Conservation (phyloP, 1,284 basidiomycete species). For the Crucibulum cyathiforme region DNA sequence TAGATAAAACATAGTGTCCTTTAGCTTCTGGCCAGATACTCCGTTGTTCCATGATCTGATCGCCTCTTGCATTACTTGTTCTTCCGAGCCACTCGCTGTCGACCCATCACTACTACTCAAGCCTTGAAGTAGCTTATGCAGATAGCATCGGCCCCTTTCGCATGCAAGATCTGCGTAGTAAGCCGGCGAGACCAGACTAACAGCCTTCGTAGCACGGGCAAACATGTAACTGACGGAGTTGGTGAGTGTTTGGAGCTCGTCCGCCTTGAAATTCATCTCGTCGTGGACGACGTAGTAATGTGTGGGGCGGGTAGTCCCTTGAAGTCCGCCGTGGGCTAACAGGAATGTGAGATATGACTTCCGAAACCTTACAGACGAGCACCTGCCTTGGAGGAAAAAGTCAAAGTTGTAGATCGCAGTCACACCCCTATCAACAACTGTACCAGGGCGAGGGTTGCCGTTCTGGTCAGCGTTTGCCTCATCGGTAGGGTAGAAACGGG, state of each 20-base stretch:
- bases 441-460: slow-evolving; percentile 76
- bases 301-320: slow-evolving; percentile 71
- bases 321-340: slow-evolving; percentile 68
- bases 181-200: slow-evolving; percentile 78
- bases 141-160: slow-evolving; percentile 77
- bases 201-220: slow-evolving; percentile 80
- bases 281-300: slow-evolving; percentile 82
- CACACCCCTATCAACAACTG: slow-evolving; percentile 74
- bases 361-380: not conserved
- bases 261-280: slow-evolving; percentile 70
- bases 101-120: slow-evolving; percentile 44
- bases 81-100: slow-evolving; percentile 45
- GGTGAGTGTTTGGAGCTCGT: slow-evolving; percentile 67
- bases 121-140: slow-evolving; percentile 70
- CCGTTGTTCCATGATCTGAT: slow-evolving; percentile 60
- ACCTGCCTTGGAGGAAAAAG: slow-evolving; percentile 71
- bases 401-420: slow-evolving; percentile 78
- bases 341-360: not conserved
- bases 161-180: slow-evolving; percentile 81
- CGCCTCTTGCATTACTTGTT: slow-evolving; percentile 60
- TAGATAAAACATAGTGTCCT: slow-evolving; percentile 77
- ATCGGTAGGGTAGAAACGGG: slow-evolving; percentile 79
- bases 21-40: slow-evolving; percentile 53
- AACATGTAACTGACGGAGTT: slow-evolving; percentile 78
- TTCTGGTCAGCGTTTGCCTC: slow-evolving; percentile 57